A percentile compares a stretch with the other conserved stretches of the same genome.
Conservation (phyloP, 1,284 basidiomycete genomes). For the Mycena citricolor region DNA sequence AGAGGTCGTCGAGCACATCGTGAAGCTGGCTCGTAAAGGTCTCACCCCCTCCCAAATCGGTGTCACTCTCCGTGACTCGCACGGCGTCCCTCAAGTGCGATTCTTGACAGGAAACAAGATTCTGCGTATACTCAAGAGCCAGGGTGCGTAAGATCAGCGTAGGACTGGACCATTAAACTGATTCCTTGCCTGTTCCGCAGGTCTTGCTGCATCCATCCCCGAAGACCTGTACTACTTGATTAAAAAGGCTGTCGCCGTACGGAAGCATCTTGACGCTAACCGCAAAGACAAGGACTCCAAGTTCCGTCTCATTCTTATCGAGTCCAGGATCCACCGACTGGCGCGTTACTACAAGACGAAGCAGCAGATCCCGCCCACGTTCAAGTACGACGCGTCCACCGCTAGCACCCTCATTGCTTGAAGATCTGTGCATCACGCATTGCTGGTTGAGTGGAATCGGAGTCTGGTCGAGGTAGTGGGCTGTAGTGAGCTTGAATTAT, state of each 20-base stretch:
- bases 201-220: slow-evolving; percentile 95
- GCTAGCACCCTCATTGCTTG: slow-evolving; percentile 85
- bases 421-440: too few species aligned
- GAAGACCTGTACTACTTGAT: slow-evolving; percentile 99
- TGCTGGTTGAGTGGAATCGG: too few species aligned
- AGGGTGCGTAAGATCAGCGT: slow-evolving; percentile 68
- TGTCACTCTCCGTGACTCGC: slow-evolving; percentile 96
- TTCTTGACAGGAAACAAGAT: slow-evolving; percentile 99
- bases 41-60: slow-evolving; percentile 98
- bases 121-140: slow-evolving; percentile 94
- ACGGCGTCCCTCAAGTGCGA: slow-evolving; percentile 96
- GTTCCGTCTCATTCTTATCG: slow-evolving; percentile 97
- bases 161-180: too few species aligned
- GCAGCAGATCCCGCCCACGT: slow-evolving; percentile 95
- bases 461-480: too few species aligned
- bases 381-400: slow-evolving; percentile 96
- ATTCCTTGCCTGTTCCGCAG: slow-evolving; percentile 41
- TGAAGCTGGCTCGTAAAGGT: slow-evolving; percentile 97
- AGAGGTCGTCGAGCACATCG: slow-evolving; percentile 95
- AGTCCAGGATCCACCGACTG: slow-evolving; percentile 95
- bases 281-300: slow-evolving; percentile 99
- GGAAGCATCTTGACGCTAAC: slow-evolving; percentile 98
- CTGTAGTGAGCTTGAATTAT: too few species aligned
- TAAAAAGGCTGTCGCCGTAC: slow-evolving; percentile 99
- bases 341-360: slow-evolving; percentile 93